Evolutionary conservation across 1,284 basidiomycete species (phyloP), one percentile per base, ranked within the genome.

Genomic region (Malassezia caprae): DNA sequence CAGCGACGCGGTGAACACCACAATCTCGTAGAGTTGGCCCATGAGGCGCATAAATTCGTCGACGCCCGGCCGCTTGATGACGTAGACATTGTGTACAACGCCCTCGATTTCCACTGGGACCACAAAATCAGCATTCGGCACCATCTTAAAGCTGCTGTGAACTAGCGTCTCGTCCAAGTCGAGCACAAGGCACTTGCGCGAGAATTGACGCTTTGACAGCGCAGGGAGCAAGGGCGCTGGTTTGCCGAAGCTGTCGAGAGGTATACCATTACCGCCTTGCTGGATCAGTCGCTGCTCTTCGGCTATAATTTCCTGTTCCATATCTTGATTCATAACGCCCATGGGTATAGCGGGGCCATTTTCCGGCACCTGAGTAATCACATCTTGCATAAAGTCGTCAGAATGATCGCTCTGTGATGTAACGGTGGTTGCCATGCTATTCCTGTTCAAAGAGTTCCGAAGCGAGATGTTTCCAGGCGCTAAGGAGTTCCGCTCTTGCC

Each of bases 51-150:
- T 78, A 77, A 98, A 99, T 72, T 85, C 85, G 77, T 99, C 93
- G 24, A 99, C 94, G 8, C 93, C 93, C 2, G 93, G 93, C 44
- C 93, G 84, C 78, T 99, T 99, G 77, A 99, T 90, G 39, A 98
- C 94, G 77, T 98, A 96, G 59, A 98, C 90, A 69, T 96, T 96
- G 76, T 99, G 93, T 80, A 87, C 88, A 67, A 93, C 85, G 61
- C 88, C 90, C 74, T 99, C 94, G 63, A 99, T 99, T 77, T 98
- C 94, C 44, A 98, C 93, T 1, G 94, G 94, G 0, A 98, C 93
- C 60, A 98, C 88, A 76, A 91, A 99, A 78, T 98, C 94, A 32
- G 93, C 90, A 66, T 90, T 85, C 61, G 86, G 88, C 69, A 96
- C 88, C 63, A 90, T 87, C 59, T 78, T 78, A 72, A 78, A 78